Evolutionary conservation across 148 eudicot genomes (phyloP).

Genomic region (Amaranthus hypochondriacus): DNA sequence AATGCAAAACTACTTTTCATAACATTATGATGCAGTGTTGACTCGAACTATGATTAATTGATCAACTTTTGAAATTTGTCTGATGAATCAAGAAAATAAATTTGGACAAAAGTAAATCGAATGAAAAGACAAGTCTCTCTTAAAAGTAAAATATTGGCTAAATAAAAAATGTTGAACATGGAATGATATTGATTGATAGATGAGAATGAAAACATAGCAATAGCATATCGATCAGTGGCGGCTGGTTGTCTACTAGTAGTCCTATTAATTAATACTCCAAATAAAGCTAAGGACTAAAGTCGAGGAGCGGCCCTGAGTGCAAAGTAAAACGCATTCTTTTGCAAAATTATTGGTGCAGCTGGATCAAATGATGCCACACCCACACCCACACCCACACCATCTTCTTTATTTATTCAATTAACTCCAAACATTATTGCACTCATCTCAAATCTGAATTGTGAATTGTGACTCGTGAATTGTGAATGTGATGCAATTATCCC

Average conservation of each 20-base stretch:
- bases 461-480: too few relatives aligned
- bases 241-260: slow-evolving; percentile 4
- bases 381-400: neutral
- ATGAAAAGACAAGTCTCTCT: neutral
- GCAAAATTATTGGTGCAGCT: slow-evolving; percentile 23
- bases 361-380: slow-evolving; percentile 21
- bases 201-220: neutral
- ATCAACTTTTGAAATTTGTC: too few relatives aligned
- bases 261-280: neutral
- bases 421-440: neutral
- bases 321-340: slow-evolving; percentile 11
- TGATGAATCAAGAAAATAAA: too few relatives aligned
- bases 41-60: too few relatives aligned
- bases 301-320: neutral
- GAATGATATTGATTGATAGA: too few relatives aligned
- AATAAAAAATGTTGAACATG: too few relatives aligned
- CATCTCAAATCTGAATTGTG: too few relatives aligned
- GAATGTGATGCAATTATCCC: slow-evolving; percentile 7
- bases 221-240: neutral
- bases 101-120: neutral
- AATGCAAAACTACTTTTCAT: too few relatives aligned
- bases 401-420: neutral
- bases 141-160: neutral
- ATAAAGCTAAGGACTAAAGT: too few relatives aligned
- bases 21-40: too few relatives aligned